Base-by-base conservation (phyloP, 305 asterid genomes). In the Rubia tinctorum region DNA sequence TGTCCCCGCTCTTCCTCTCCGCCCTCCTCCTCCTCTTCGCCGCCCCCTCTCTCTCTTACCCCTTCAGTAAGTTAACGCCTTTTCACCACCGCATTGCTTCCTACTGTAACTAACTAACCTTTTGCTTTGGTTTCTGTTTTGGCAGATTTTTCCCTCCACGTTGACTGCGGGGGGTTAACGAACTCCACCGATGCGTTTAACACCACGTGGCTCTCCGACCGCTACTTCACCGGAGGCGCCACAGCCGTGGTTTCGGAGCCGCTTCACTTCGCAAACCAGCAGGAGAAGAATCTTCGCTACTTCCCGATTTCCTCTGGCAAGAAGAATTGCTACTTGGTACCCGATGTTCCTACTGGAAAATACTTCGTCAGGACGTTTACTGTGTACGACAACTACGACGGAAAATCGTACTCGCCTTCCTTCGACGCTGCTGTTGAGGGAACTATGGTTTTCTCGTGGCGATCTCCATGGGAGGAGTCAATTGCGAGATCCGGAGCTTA, bases 381-480 rank as follows among this genome's bases (percentile, higher is more conserved):
- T 27, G 99, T 89, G 4, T 95, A 95, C 79, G 98, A 95, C 49
- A 95, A 95, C 66, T 95, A 72, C 83, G 87, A 95, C 75, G 99
- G 99, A 3, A 88, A 87, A 66, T 75, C 89, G 0, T 95, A 92
- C 69, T 81, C 97, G 17, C 99, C 99, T 1, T 92, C 98, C 0
- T 95, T 95, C 77, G 99, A 95, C 70, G 95, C 89, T n/a, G 91
- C 99, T 27, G 90, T 95, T 12, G 95, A 88, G 79, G 96, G 96
- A 51, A 95, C 95, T 20, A 15, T 91, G 12, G 98, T 90, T 73
- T 95, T 90, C 56, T 88, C 96, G 25, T 95, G 99, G 98, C 81
- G 97, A 43, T 89, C 90, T 11, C 99, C 98, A 22, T 95, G 98
- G 98, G 79, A 84, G 2, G 98, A 90, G 60, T 53, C 79, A 10